These are phyloP conservation scores for Clathrus columnatus DNA, from an alignment of 768 basidiomycete genomes.

Conservation along the genomic window DNA sequence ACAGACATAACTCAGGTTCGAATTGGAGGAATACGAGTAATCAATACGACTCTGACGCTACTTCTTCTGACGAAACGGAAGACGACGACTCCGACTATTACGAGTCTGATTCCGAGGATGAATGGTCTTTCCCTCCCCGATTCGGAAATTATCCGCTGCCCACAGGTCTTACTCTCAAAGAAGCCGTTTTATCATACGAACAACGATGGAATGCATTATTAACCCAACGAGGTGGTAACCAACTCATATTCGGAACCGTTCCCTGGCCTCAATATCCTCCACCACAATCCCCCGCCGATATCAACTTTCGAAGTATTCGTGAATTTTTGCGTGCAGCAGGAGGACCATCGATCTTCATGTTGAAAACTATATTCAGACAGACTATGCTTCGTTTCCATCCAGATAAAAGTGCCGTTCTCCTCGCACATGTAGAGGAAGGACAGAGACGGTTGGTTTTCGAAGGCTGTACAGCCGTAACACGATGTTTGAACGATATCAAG, in stretches of 20 bases:
- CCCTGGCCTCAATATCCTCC: slow-evolving; percentile 58
- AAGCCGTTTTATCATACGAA: neutral
- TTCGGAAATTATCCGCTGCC: neutral
- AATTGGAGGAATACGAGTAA: neutral
- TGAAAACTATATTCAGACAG: slow-evolving; percentile 43
- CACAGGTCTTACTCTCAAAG: neutral
- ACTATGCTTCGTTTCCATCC: slow-evolving; percentile 64
- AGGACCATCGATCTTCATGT: neutral
- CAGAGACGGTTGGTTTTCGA: slow-evolving; percentile 13
- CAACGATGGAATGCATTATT: neutral
- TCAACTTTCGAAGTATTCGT: slow-evolving; percentile 23
- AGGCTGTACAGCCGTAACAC: slow-evolving; percentile 2
- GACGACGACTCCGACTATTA: neutral
- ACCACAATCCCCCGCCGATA: slow-evolving; percentile 37
- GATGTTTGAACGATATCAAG: slow-evolving; percentile 4
- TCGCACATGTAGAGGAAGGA: slow-evolving; percentile 40
- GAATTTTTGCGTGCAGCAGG: neutral
- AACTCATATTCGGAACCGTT: slow-evolving; percentile 40
- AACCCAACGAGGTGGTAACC: neutral
- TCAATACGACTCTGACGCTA: neutral
- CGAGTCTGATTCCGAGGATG: neutral
- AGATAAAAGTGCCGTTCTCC: slow-evolving; percentile 44
- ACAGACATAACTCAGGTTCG: neutral
- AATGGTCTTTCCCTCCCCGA: neutral
- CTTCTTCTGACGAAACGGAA: neutral